Percentiles rank a stretch among this genome's conserved stretches.
Conservation (phyloP, 1,139 yeast species). For the Torulaspora globosa region DNA sequence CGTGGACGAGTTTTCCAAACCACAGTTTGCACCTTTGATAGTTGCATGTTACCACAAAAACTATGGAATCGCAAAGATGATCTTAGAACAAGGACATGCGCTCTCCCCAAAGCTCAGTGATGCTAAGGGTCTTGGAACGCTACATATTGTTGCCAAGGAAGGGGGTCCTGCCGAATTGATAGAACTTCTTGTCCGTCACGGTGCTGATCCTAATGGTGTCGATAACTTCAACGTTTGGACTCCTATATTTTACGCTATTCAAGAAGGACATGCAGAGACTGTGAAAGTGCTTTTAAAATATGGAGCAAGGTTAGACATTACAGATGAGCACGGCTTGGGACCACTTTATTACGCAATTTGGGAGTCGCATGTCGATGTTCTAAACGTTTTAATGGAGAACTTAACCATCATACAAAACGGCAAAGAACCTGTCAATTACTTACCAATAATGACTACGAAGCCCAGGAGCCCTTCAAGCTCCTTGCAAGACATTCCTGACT, state of each 20-base stretch:
- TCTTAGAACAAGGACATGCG: constrained; percentile 42
- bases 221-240: constrained; percentile 93
- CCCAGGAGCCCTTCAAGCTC: constrained; percentile 19
- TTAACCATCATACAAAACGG: constrained; percentile 11
- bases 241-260: constrained; percentile 85
- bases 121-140: constrained; percentile 83
- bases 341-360: constrained; percentile 89
- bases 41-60: constrained; percentile 88
- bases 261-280: constrained; percentile 73
- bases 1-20: constrained; percentile 46
- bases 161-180: constrained; percentile 67
- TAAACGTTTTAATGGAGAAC: constrained; percentile 56
- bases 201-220: constrained; percentile 72
- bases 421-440: constrained; percentile 12
- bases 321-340: constrained; percentile 80
- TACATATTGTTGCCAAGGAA: constrained; percentile 83
- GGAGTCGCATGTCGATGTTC: constrained; percentile 82
- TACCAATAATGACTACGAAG: constrained; percentile 12
- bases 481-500: constrained; percentile 66
- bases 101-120: constrained; percentile 50
- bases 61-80: constrained; percentile 60
- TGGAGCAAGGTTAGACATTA: constrained; percentile 66
- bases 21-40: constrained; percentile 76
- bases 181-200: constrained; percentile 61
- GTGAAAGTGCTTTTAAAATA: constrained; percentile 61